Evolutionary conservation across 208 protist genomes (phyloP), one percentile per base, ranked within the genome.

Genomic region (Crithidia fasciculata): DNA sequence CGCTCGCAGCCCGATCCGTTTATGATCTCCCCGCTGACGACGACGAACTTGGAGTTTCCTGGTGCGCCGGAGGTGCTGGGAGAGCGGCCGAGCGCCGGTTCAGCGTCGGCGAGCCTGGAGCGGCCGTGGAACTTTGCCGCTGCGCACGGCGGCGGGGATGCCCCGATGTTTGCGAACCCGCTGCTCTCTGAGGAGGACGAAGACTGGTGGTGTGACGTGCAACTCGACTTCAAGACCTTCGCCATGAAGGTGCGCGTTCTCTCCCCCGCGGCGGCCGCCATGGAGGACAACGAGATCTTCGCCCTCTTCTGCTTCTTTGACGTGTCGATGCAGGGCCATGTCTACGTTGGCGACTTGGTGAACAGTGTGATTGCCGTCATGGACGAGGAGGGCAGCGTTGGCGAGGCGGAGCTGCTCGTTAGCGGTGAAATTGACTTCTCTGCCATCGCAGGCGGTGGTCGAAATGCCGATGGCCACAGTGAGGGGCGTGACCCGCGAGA

Each of bases 241-340:
- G 85, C 81, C 6, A 84, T 80, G n/a, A 80, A 82, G 39, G 68
- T 95, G 8, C 88, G 88, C 36, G 70, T 74, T 2, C 53, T 91
- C 9, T 93, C 88, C 3, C 80, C 80, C 18, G 81, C 81, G 8
- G 83, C 84, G 5, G 86, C 91, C 13, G 69, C 77, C 12, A 73
- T 95, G 70, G 86, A 93, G 70, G 88, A 93, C 70, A 82, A 84
- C 62, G 87, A 89, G 63, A 76, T 93, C 41, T 93, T 91, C 78
- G 80, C 78, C 8, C 70, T 95, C 44, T 95, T 95, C 71, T 76
- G 74, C 56, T 92, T 89, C 70, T 87, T 95, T 44, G 91, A 95
- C 56, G 49, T 67, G 8, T 75, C 83, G 15, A 74, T 81, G 72
- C 58, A 56, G 50, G 91, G 91, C 15, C 86, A 93, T 69, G 87